A percentile compares a stretch with the other conserved stretches of the same genome.
Evolutionary conservation across 441 rosid species (phyloP).

Genomic region (Populus hybrid): DNA sequence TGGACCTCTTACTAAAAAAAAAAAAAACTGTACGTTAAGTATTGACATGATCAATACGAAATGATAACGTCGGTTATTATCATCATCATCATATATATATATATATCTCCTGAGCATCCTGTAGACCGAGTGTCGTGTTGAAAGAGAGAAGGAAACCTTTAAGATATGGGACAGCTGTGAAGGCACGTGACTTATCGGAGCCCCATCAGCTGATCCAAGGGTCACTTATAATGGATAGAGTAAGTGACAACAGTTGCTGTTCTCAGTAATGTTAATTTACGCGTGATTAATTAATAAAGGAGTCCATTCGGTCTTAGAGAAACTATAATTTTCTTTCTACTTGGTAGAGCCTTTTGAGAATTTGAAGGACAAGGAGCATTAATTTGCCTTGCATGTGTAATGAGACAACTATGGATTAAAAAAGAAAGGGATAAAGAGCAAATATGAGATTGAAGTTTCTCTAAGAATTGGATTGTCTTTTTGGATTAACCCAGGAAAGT

Average conservation of each 20-base stretch:
- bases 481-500: no score
- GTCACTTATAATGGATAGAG: background rate
- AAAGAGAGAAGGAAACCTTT: background rate
- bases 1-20: background rate
- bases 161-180: background rate
- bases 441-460: no score
- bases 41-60: background rate
- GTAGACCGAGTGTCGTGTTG: no score
- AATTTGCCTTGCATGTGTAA: background rate
- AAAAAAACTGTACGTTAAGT: fast-evolving
- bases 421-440: background rate
- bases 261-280: background rate
- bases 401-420: background rate
- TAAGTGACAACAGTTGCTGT: background rate
- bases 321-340: background rate
- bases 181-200: background rate
- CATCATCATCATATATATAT: no score
- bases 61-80: background rate
- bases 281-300: background rate
- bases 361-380: background rate
- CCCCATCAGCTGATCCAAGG: background rate
- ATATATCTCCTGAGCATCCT: no score
- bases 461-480: background rate
- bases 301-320: background rate
- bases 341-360: background rate